phyloP scores from a whole-genome alignment of 1,284 basidiomycete genomes.

The Apiotrichum akiyoshidainum region DNA sequence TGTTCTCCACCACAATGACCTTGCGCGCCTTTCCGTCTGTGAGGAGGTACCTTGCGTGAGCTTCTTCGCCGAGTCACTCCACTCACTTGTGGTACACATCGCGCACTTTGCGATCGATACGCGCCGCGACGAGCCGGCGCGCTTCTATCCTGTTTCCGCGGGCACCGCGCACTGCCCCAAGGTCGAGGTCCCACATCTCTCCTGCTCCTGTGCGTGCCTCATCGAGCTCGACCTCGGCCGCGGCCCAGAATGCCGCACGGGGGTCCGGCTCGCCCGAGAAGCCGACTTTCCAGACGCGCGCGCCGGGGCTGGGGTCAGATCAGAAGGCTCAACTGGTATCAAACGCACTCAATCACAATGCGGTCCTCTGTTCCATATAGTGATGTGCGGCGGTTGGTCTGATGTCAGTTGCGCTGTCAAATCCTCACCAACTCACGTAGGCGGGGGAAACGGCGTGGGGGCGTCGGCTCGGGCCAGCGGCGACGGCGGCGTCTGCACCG shows the following conservation, averaged over 20 bases:
- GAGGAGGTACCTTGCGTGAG: conserved; percentile 67
- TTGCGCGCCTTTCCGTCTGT: conserved; percentile 91
- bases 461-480: conserved; percentile 31
- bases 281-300: conserved; percentile 52
- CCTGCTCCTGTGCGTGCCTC: conserved; percentile 11
- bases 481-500: conserved; percentile 31
- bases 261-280: conserved; percentile 52
- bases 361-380: conserved; percentile 53
- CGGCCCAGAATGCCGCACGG: conserved; percentile 44
- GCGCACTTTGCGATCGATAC: conserved; percentile 66
- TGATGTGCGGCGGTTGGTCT: conserved; percentile 48
- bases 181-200: conserved; percentile 46
- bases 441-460: conserved; percentile 37
- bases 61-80: conserved; percentile 25
- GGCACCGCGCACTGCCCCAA: conserved; percentile 25
- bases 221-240: conserved; percentile 6
- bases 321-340: neutral
- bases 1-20: conserved; percentile 86
- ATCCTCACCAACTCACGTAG: conserved; percentile 38
- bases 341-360: conserved; percentile 49
- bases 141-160: conserved; percentile 60
- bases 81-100: conserved; percentile 81
- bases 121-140: conserved; percentile 64
- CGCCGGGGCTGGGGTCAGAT: conserved; percentile 41
- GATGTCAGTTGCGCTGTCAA: conserved; percentile 13